Percentiles rank a stretch among this genome's conserved stretches.
phyloP scores from a whole-genome alignment of 768 basidiomycete species.

The Pleurotus ostreatus region DNA sequence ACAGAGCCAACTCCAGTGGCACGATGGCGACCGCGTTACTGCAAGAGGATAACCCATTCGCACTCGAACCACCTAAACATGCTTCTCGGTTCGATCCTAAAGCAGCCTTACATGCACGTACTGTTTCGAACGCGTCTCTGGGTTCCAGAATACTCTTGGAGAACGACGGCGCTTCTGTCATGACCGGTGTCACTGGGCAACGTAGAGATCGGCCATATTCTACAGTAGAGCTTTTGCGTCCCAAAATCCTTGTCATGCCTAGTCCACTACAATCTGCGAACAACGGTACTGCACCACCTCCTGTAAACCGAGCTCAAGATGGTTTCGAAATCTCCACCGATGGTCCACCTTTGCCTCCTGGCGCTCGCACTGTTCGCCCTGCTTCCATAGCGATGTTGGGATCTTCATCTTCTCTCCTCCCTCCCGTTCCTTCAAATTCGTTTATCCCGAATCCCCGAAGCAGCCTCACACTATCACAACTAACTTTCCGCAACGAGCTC shows the following conservation, averaged over 20 bases:
- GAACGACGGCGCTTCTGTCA: slow-evolving; percentile 42
- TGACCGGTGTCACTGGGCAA: slow-evolving; percentile 31
- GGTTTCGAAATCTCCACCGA: slow-evolving; percentile 66
- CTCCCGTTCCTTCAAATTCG: slow-evolving; percentile 52
- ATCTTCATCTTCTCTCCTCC: slow-evolving; percentile 18
- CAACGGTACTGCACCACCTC: slow-evolving; percentile 28
- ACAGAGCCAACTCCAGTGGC: slow-evolving; percentile 44
- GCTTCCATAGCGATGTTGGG: slow-evolving; percentile 34
- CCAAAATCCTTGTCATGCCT: slow-evolving; percentile 94
- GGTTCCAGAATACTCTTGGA: slow-evolving; percentile 63
- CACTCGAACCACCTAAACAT: slow-evolving; percentile 59
- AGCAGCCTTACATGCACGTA: slow-evolving; percentile 49
- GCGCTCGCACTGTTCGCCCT: slow-evolving; percentile 56
- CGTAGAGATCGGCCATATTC: slow-evolving; percentile 60
- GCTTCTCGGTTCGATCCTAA: slow-evolving; percentile 84
- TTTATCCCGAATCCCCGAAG: slow-evolving; percentile 77
- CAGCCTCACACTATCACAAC: slow-evolving; percentile 73
- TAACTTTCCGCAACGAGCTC: slow-evolving; percentile 82
- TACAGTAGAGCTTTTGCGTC: slow-evolving; percentile 75
- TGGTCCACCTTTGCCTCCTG: slow-evolving; percentile 75
- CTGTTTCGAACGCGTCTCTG: slow-evolving; percentile 60
- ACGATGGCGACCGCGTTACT: slow-evolving; percentile 37
- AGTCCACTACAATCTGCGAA: slow-evolving; percentile 66
- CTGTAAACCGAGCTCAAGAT: slow-evolving; percentile 32
- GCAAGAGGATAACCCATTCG: slow-evolving; percentile 62